Percentiles rank a stretch among this genome's conserved stretches.
phyloP scores from a whole-genome alignment of 306 rosid genomes.

The Cyclanthera cordifolia region DNA sequence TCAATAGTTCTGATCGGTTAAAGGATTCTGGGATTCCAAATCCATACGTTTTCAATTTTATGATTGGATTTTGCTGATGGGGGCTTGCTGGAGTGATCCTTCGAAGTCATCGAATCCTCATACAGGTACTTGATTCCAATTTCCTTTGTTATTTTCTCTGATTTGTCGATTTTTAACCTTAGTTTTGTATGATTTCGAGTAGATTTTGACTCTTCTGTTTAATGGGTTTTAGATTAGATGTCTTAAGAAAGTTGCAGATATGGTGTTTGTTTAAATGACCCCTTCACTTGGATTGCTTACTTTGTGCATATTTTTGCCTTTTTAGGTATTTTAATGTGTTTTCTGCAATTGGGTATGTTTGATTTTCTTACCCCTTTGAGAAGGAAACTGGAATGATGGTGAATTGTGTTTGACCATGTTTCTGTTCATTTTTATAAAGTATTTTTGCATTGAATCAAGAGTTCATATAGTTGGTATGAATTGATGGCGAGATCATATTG shows the following conservation, averaged over 20 bases:
- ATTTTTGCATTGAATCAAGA: too few species aligned
- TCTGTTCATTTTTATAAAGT: too few species aligned
- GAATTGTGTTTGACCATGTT: too few species aligned
- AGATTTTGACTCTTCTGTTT: background rate
- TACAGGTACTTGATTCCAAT: conserved; percentile 37
- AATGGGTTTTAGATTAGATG: conserved; percentile 1
- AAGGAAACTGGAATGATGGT: too few species aligned
- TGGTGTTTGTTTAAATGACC: background rate
- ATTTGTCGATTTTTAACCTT: background rate
- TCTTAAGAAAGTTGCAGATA: background rate
- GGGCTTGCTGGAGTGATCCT: conserved; percentile 80
- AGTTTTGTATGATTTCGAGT: background rate
- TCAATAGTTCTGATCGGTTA: background rate
- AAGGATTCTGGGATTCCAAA: background rate
- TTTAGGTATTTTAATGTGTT: too few species aligned
- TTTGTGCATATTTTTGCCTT: too few species aligned
- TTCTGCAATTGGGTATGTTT: too few species aligned
- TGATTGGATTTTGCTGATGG: conserved; percentile 45
- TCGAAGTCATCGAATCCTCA: conserved; percentile 54
- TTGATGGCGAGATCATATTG: background rate
- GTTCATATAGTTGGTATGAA: too few species aligned
- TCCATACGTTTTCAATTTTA: conserved; percentile 9
- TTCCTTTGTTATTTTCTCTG: background rate
- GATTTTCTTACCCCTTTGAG: too few species aligned
- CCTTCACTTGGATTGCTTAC: background rate